Percentiles rank a stretch among this genome's conserved stretches.
phyloP scores from a whole-genome alignment of 2,329 filamentous ascomycete species.

The Davidsoniella eucalypti region DNA sequence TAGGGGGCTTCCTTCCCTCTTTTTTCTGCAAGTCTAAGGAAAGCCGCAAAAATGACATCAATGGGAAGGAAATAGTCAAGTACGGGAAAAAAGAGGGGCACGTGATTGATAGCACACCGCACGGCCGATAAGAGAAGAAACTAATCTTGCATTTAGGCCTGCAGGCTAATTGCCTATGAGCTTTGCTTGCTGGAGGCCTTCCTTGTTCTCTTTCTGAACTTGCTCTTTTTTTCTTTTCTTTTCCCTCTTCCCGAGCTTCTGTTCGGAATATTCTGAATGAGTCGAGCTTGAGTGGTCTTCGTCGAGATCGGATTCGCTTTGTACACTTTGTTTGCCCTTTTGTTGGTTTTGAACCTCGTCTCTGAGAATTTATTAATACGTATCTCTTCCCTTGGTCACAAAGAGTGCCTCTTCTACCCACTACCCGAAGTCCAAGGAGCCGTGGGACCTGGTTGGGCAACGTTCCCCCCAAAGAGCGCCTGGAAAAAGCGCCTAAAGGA shows the following conservation, averaged over 20 bases:
- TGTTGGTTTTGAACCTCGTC: not conserved
- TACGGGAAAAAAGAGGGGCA: not conserved
- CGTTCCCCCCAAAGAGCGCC: not conserved
- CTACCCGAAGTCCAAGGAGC: not conserved
- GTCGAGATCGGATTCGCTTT: no score
- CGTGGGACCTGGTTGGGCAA: not conserved
- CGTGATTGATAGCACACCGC: constrained; percentile 12
- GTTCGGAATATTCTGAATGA: not conserved
- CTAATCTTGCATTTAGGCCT: constrained; percentile 6
- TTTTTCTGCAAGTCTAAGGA: no score
- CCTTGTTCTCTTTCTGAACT: not conserved
- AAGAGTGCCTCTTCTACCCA: no score
- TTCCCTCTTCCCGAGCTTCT: not conserved
- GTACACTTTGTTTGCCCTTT: not conserved
- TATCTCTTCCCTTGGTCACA: no score
- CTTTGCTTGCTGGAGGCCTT: not conserved
- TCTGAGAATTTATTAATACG: not conserved
- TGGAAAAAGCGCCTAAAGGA: constrained; percentile 1
- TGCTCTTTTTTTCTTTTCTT: not conserved
- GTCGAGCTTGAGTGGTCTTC: no score
- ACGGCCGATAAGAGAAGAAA: constrained; percentile 10
- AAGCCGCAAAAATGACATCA: constrained; percentile 2
- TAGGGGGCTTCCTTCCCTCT: not conserved
- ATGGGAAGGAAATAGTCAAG: not conserved
- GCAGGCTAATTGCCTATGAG: not conserved